Evolutionary conservation across 148 eudicot species (phyloP).

Genomic region (Cornus kousa): DNA sequence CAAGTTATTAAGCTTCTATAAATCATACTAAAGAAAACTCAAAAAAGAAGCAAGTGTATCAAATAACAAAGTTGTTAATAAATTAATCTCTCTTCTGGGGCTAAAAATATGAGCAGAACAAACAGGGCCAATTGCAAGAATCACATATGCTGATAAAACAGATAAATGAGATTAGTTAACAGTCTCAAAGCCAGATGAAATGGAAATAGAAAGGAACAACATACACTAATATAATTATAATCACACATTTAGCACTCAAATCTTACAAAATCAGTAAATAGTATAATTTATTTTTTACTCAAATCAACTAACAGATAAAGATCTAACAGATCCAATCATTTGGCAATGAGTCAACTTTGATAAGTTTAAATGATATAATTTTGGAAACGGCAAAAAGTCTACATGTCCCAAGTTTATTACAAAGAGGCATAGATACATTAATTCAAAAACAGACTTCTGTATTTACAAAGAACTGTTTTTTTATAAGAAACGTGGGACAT

Average conservation of each 20-base stretch:
- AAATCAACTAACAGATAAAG: background rate
- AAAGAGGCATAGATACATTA: background rate
- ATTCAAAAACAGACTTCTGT: background rate
- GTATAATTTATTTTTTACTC: background rate
- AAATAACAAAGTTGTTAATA: background rate
- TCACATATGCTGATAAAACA: background rate
- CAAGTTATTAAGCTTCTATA: background rate
- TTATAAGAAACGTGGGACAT: too few relatives aligned
- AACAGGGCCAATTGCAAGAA: background rate
- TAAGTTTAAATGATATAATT: too few relatives aligned
- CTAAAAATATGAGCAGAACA: background rate
- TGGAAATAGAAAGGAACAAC: too few relatives aligned
- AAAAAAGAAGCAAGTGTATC: background rate
- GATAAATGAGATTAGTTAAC: background rate
- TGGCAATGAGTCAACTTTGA: too few relatives aligned
- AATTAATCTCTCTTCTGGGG: background rate
- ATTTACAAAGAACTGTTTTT: too few relatives aligned
- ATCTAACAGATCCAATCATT: background rate
- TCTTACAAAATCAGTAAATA: background rate
- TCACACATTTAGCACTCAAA: background rate
- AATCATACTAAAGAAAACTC: background rate
- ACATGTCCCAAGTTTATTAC: background rate
- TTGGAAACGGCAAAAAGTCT: too few relatives aligned
- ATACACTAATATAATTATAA: background rate
- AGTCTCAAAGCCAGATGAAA: background rate